Evolutionary conservation across 352 stramenopile genomes (phyloP).

Genomic region (Plasmopara muralis): DNA sequence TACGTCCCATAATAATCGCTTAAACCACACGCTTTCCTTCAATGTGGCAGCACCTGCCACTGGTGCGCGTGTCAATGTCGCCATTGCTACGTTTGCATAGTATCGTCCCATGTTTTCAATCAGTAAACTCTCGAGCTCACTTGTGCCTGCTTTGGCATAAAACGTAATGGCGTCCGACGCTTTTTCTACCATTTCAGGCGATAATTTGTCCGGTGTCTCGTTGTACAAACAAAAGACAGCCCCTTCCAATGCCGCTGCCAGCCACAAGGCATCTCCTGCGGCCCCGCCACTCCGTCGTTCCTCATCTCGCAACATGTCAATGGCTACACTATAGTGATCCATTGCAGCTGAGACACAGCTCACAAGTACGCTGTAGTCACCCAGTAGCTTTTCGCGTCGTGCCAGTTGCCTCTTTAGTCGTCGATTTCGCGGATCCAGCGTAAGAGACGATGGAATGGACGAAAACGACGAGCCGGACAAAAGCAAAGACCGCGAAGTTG

Average conservation of each 20-base stretch:
- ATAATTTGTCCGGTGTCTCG: conserved; percentile 46
- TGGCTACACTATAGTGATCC: conserved; percentile 58
- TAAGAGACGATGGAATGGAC: conserved; percentile 33
- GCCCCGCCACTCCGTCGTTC: conserved; percentile 50
- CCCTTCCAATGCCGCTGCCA: conserved; percentile 72
- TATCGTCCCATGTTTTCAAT: conserved; percentile 71
- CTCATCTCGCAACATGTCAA: conserved; percentile 74
- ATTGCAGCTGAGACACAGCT: conserved; percentile 56
- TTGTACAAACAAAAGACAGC: conserved; percentile 57
- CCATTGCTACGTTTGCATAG: conserved; percentile 42
- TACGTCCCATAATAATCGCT: conserved; percentile 61
- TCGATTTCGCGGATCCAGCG: conserved; percentile 40
- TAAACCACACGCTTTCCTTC: conserved; percentile 57
- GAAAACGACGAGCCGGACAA: conserved; percentile 10
- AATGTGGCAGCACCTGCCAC: conserved; percentile 31
- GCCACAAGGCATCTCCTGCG: conserved; percentile 60
- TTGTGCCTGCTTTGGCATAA: conserved; percentile 59
- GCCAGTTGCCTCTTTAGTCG: conserved; percentile 42
- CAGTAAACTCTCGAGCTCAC: conserved; percentile 62
- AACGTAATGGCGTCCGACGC: conserved; percentile 58
- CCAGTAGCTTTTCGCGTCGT: conserved; percentile 70
- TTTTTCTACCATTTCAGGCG: conserved; percentile 73
- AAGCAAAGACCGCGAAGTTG: conserved; percentile 12
- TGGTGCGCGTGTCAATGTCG: conserved; percentile 10
- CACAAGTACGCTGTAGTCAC: conserved; percentile 70